Conservation (phyloP, 257 asterid genomes). For the Nicotiana tabacum region DNA sequence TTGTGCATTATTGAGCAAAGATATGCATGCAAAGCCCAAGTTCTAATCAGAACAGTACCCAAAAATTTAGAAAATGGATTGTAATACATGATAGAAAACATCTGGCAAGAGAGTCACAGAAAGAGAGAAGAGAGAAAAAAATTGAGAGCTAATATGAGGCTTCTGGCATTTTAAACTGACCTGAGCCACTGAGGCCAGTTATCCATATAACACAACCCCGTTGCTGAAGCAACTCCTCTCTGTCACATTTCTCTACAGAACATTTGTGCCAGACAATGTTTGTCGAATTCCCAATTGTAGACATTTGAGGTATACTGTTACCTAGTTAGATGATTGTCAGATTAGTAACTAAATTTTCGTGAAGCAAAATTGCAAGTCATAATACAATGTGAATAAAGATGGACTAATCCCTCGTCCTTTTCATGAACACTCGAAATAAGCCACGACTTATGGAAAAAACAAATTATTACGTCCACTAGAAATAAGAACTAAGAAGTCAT, state of each 20-base stretch:
- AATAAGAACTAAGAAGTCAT: neutral
- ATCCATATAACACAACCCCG: slow-evolving; percentile 97
- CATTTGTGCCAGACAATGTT: slow-evolving; percentile 94
- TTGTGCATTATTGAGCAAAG: neutral
- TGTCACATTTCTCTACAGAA: slow-evolving; percentile 67
- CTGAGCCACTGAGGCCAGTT: slow-evolving; percentile 99
- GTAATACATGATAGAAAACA: neutral
- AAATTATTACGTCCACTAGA: neutral
- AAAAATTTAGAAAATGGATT: neutral
- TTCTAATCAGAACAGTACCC: neutral
- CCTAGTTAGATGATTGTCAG: slow-evolving; percentile 31
- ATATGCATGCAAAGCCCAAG: neutral
- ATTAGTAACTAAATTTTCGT: neutral
- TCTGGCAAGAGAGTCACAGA: neutral
- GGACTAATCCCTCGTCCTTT: neutral
- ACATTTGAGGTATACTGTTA: slow-evolving; percentile 31
- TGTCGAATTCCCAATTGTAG: slow-evolving; percentile 67
- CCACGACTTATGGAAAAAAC: too few species aligned
- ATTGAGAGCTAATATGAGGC: neutral
- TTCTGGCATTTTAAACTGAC: slow-evolving; percentile 33
- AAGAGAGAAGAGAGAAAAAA: neutral
- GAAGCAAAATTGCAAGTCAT: neutral
- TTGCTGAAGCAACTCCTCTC: slow-evolving; percentile 86
- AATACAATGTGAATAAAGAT: neutral
- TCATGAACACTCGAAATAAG: neutral